Conservation (phyloP, 805 yeast species). For the Teunomyces pallodes region DNA sequence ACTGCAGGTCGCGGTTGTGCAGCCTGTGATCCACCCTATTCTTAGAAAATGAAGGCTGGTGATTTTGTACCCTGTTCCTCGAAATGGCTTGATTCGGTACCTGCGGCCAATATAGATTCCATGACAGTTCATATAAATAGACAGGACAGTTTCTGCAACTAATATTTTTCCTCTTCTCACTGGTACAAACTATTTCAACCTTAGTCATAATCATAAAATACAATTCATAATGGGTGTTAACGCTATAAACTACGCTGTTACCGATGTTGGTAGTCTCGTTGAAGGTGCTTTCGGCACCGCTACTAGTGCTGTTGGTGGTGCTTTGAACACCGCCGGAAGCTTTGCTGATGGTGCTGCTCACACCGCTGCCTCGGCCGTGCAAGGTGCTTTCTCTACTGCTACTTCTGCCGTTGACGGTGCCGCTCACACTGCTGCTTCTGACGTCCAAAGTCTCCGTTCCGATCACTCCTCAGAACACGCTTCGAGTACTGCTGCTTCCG, state of each 20-base stretch:
- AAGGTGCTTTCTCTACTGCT: conserved; percentile 8
- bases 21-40: not conserved
- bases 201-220: too few species aligned
- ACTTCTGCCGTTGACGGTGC: conserved; percentile 14
- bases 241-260: conserved; percentile 31
- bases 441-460: not conserved
- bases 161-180: not conserved
- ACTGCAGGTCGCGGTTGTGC: not conserved
- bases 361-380: conserved; percentile 12
- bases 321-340: conserved; percentile 10
- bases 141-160: not conserved
- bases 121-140: not conserved
- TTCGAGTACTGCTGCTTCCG: conserved; percentile 6
- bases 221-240: conserved; percentile 21
- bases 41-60: conserved; percentile 1
- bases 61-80: not conserved
- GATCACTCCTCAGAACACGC: too few species aligned
- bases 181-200: not conserved
- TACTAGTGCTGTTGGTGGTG: conserved; percentile 12
- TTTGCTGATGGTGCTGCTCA: conserved; percentile 14
- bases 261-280: conserved; percentile 5
- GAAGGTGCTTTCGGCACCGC: conserved; percentile 11
- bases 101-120: not conserved
- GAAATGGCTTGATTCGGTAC: conserved; percentile 1
- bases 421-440: conserved; percentile 11